These are phyloP conservation scores for Solanum medicagineum DNA, from an alignment of 257 asterid species.

Conservation along the genomic window DNA sequence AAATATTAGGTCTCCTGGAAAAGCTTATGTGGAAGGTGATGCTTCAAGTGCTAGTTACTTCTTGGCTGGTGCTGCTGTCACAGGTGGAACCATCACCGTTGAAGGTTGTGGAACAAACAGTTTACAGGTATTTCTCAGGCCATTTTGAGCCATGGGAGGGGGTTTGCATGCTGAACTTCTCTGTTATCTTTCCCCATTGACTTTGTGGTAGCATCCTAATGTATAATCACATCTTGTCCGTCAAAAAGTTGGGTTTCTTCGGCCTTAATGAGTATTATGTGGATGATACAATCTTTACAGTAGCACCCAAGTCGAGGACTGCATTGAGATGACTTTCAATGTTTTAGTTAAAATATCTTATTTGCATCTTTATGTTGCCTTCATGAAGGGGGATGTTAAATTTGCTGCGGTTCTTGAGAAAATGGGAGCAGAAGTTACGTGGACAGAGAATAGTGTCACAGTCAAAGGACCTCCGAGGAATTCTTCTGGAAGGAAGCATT, in stretches of 20 bases:
- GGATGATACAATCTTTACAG: background rate
- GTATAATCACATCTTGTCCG: background rate
- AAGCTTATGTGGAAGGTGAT: conserved; percentile 94
- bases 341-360: background rate
- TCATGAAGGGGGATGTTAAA: conserved; percentile 70
- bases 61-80: conserved; percentile 83
- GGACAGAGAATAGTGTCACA: conserved; percentile 94
- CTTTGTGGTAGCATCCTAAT: background rate
- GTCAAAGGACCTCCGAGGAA: conserved; percentile 68
- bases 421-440: conserved; percentile 87
- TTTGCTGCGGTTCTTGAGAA: conserved; percentile 89
- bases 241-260: background rate
- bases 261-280: background rate
- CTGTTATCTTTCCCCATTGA: background rate
- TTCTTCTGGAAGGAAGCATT: conserved; percentile 64
- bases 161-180: background rate
- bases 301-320: background rate
- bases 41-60: conserved; percentile 99
- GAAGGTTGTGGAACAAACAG: conserved; percentile 98
- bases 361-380: background rate
- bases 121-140: conserved; percentile 54
- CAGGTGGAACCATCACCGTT: conserved; percentile 59
- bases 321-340: background rate
- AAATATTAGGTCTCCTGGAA: conserved; percentile 74
- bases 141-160: background rate